Percentiles rank a stretch among this genome's conserved stretches.
These are phyloP conservation scores for Talinum fruticosum DNA, from an alignment of 148 eudicot species.

Conservation along the genomic window DNA sequence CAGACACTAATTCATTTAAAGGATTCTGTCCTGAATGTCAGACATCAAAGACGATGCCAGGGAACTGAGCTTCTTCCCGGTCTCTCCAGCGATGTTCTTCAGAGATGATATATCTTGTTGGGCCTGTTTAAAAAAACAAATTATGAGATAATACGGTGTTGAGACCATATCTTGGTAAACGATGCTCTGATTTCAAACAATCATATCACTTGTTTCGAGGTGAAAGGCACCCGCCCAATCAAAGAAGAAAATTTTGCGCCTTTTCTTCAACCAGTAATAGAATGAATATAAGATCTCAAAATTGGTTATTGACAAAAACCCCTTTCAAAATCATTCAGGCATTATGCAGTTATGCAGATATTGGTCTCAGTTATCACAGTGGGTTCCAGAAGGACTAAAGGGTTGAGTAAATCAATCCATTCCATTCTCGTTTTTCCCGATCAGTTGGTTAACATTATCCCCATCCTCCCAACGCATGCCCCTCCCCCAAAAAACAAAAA, in stretches of 20 bases:
- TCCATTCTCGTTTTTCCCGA: neutral
- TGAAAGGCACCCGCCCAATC: no score
- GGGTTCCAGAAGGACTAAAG: no score
- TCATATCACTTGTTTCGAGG: no score
- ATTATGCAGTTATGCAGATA: neutral
- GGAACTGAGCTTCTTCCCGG: conserved; percentile 85
- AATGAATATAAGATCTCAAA: neutral
- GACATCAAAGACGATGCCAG: conserved; percentile 62
- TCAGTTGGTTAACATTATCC: neutral
- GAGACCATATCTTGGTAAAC: neutral
- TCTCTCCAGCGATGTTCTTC: conserved; percentile 95
- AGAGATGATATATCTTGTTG: conserved; percentile 91
- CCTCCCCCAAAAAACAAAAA: neutral
- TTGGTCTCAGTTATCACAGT: neutral
- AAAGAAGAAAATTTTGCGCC: no score
- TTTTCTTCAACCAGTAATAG: no score
- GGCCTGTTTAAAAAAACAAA: conserved; percentile 48
- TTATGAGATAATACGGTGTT: neutral
- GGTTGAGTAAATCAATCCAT: no score
- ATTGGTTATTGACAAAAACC: neutral
- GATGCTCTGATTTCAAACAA: no score
- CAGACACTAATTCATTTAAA: conserved; percentile 35
- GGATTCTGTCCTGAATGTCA: conserved; percentile 86
- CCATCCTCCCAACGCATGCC: no score
- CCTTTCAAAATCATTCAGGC: neutral